Conservation (phyloP, 2,329 filamentous ascomycete genomes). For the Venturia pyrina region DNA sequence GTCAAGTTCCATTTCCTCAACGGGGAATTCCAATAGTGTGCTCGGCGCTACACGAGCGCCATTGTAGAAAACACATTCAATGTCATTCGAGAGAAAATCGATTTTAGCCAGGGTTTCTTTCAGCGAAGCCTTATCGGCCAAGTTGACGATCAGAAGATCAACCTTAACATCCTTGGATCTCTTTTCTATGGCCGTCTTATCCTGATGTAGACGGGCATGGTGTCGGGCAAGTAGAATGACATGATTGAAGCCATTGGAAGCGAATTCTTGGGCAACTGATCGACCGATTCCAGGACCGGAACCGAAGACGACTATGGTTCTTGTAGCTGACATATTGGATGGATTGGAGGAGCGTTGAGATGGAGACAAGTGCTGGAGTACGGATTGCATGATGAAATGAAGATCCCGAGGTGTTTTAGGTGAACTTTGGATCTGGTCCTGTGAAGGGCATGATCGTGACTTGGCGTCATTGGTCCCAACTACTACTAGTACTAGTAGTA, state of each 20-base stretch:
- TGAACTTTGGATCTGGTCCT: background rate
- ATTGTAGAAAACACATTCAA: conserved; percentile 14
- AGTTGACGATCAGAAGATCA: conserved; percentile 5
- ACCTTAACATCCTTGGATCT: conserved; percentile 1
- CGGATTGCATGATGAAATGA: background rate
- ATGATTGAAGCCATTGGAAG: conserved; percentile 18
- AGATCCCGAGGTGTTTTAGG: background rate
- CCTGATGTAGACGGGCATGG: conserved; percentile 17
- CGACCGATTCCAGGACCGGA: conserved; percentile 21
- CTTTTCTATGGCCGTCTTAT: conserved; percentile 16
- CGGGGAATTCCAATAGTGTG: conserved; percentile 3
- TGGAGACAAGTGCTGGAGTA: background rate
- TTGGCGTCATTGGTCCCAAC: background rate
- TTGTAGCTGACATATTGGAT: background rate
- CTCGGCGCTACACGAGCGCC: conserved; percentile 4
- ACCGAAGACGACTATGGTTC: conserved; percentile 19
- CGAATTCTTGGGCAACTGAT: conserved; percentile 19
- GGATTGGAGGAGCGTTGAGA: background rate
- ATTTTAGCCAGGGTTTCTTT: conserved; percentile 6
- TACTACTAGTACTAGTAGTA: background rate
- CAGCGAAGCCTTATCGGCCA: conserved; percentile 3
- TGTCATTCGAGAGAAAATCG: conserved; percentile 12
- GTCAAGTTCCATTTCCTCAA: conserved; percentile 38
- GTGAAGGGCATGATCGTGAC: background rate
- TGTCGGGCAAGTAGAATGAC: conserved; percentile 19